Conservation (phyloP, 2,329 filamentous ascomycete species). For the Colletotrichum zoysiae region DNA sequence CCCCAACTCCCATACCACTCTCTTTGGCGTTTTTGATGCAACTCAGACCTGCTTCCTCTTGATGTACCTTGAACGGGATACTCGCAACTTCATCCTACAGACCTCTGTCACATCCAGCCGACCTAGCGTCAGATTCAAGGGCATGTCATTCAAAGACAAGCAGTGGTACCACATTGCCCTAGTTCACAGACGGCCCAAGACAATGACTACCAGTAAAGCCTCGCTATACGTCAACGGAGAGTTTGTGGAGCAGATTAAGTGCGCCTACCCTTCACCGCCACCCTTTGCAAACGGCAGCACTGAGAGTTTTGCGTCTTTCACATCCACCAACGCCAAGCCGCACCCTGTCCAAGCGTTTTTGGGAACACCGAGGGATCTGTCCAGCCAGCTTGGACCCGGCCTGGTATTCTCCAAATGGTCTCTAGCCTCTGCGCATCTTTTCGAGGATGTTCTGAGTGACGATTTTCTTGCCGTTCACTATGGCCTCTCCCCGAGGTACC, state of each 20-base stretch:
- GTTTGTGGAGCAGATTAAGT: constrained; percentile 91
- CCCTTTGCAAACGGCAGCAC: constrained; percentile 72
- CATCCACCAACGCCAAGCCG: constrained; percentile 67
- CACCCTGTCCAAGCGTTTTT: constrained; percentile 90
- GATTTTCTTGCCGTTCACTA: constrained; percentile 93
- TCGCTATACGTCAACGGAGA: constrained; percentile 93
- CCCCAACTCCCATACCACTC: constrained; percentile 85
- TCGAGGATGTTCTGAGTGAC: constrained; percentile 89
- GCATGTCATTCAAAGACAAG: constrained; percentile 78
- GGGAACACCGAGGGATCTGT: constrained; percentile 90
- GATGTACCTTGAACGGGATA: constrained; percentile 93
- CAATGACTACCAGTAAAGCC: constrained; percentile 82
- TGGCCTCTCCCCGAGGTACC: constrained; percentile 89
- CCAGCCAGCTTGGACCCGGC: constrained; percentile 78
- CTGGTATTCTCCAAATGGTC: constrained; percentile 87
- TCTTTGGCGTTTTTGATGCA: constrained; percentile 94
- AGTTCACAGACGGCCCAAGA: constrained; percentile 83
- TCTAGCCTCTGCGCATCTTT: constrained; percentile 88
- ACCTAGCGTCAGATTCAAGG: constrained; percentile 94
- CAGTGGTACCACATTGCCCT: constrained; percentile 95
- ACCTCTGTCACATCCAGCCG: constrained; percentile 89
- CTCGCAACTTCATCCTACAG: constrained; percentile 93
- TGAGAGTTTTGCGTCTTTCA: constrained; percentile 78
- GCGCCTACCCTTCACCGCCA: constrained; percentile 85
- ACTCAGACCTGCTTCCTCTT: constrained; percentile 94